A percentile compares a stretch with the other conserved stretches of the same genome.
These are phyloP conservation scores for Podila clonocystis DNA, from an alignment of 192 early-diverging fungal genomes.

Conservation along the genomic window DNA sequence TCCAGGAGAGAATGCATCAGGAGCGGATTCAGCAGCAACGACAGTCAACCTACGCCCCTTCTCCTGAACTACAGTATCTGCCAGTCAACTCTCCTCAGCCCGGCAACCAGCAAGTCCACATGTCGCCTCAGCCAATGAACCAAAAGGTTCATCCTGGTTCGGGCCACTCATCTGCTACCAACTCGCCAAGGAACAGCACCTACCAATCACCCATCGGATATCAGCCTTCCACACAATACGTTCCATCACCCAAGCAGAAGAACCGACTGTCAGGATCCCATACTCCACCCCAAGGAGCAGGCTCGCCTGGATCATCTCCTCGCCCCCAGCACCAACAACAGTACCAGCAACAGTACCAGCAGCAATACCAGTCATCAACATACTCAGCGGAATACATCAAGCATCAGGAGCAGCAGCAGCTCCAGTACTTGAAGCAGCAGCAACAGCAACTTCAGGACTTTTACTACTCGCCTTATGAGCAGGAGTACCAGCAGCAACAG, in stretches of 20 bases:
- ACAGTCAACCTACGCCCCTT: slow-evolving; percentile 16
- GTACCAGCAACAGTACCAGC: slow-evolving; percentile 11
- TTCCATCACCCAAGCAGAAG: slow-evolving; percentile 44
- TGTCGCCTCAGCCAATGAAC: slow-evolving; percentile 17
- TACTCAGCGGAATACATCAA: slow-evolving; percentile 34
- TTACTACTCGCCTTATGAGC: slow-evolving; percentile 39
- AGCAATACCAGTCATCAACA: slow-evolving; percentile 15
- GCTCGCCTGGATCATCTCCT: slow-evolving; percentile 23
- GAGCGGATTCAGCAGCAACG: slow-evolving; percentile 23
- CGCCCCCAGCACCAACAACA: slow-evolving; percentile 30
- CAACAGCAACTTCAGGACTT: slow-evolving; percentile 48
- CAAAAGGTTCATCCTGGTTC: not conserved
- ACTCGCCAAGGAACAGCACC: slow-evolving; percentile 3
- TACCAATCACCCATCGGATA: slow-evolving; percentile 30
- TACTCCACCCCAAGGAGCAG: not conserved
- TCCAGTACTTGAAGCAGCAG: slow-evolving; percentile 33
- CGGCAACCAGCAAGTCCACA: slow-evolving; percentile 17
- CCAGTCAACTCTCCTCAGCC: slow-evolving; percentile 30
- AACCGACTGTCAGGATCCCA: slow-evolving; percentile 42
- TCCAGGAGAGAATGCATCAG: slow-evolving; percentile 15
- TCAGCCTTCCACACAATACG: slow-evolving; percentile 33
- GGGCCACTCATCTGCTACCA: not conserved
- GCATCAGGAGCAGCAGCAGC: slow-evolving; percentile 31
- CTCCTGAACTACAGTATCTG: slow-evolving; percentile 20
- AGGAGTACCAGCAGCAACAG: slow-evolving; percentile 47